phyloP scores from a whole-genome alignment of 306 rosid species.

The Quercus alba region DNA sequence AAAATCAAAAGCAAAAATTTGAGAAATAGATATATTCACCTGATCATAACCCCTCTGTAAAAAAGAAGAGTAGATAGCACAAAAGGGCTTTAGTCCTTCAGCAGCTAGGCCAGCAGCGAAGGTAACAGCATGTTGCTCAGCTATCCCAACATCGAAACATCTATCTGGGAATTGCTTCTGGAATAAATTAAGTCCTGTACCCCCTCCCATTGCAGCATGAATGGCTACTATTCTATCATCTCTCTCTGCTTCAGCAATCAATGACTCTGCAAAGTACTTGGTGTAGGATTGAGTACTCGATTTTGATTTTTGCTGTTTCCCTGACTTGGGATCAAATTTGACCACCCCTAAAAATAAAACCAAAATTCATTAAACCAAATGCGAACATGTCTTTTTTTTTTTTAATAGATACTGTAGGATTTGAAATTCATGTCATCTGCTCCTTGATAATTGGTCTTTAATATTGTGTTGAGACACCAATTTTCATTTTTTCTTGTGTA shows the following conservation, averaged over 20 bases:
- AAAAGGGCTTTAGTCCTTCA: slow-evolving; percentile 59
- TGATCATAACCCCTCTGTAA: slow-evolving; percentile 68
- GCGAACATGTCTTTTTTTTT: too few species aligned
- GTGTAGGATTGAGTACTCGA: slow-evolving; percentile 42
- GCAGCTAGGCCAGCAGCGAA: slow-evolving; percentile 65
- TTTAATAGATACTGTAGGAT: too few species aligned
- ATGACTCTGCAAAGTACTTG: slow-evolving; percentile 50
- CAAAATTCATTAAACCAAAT: not conserved
- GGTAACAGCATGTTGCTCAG: slow-evolving; percentile 70
- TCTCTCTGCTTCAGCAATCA: slow-evolving; percentile 56
- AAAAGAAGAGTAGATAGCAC: slow-evolving; percentile 69
- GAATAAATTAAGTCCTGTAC: slow-evolving; percentile 69
- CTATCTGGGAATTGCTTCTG: slow-evolving; percentile 50
- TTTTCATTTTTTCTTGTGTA: too few species aligned
- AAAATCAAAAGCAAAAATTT: not conserved
- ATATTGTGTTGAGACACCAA: too few species aligned
- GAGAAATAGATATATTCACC: slow-evolving; percentile 23
- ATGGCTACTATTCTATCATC: slow-evolving; percentile 49
- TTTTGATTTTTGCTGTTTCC: slow-evolving; percentile 49
- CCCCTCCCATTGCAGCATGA: slow-evolving; percentile 84
- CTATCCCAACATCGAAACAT: slow-evolving; percentile 74
- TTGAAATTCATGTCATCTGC: too few species aligned
- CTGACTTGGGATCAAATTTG: slow-evolving; percentile 53
- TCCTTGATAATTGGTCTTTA: too few species aligned
- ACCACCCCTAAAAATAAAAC: slow-evolving; percentile 44